Base-by-base conservation (phyloP, 2,329 filamentous ascomycete genomes). In the Penicillium polonicum region DNA sequence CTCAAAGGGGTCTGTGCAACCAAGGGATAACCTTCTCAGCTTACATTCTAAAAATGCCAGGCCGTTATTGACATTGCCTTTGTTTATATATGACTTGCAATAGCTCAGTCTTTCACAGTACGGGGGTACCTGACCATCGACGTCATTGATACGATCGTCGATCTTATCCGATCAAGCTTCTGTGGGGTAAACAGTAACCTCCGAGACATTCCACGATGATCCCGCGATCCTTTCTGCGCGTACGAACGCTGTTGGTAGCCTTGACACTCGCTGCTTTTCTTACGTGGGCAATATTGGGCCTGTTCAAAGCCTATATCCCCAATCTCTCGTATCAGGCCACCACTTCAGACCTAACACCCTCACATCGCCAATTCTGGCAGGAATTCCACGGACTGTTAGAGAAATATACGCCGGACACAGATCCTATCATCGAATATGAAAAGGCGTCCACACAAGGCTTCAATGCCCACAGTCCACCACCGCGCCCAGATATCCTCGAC, bases 301-400 rank as follows among this genome's bases (percentile, higher is more conserved):
- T 25, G 12, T 27, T 48, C 35, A 27, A 10, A 25, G 29, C 29
- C 3, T 42, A 36, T 15, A n/a, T 49, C n/a, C 17, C 35, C 36
- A 42, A 21, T 15, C 15, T n/a, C 17, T 19, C 39, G 1, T 35
- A 21, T 1, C 39, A 27, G 7, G 12, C 12, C 17, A 46, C 4
- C 15, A 44, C 33, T 5, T 35, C 36, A 13, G 59, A 62, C 39
- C 39, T 64, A 2, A 62, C 57, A 23, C 17, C 48, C 2, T 52
- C 49, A 19, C 62, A 66, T 33, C 57, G 55, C 21, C 33, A 44
- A 17, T 75, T 76, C 57, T 77, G 74, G 74, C 65, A 56, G 8
- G 61, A 67, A 19, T 72, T 77, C 33, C 67, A 73, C 36, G 60
- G 66, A 1, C 59, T 73, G 9, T 61, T 77, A n/a, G 64, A 66